A percentile compares a stretch with the other conserved stretches of the same genome.
Evolutionary conservation across 495 filamentous ascomycete genomes (phyloP).

Genomic region (Tuber calosporum): DNA sequence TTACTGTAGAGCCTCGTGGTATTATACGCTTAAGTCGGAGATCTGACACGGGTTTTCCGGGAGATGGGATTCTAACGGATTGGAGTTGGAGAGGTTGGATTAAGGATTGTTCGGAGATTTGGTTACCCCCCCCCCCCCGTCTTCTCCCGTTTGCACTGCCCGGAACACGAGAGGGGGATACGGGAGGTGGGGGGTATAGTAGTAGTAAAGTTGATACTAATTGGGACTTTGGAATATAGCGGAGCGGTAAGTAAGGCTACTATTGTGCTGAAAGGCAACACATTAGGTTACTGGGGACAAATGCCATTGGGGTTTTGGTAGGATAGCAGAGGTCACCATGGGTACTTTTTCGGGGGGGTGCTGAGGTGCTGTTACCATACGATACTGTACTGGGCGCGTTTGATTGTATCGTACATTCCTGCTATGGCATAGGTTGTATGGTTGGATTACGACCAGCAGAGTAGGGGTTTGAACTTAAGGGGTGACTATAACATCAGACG

Average conservation of each 20-base stretch:
- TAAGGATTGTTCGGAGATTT: not conserved
- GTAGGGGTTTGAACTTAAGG: not conserved
- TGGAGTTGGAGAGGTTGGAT: not conserved
- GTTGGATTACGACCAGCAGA: not conserved
- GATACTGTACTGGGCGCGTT: not conserved
- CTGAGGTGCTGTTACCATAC: not conserved
- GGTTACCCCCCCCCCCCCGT: not conserved
- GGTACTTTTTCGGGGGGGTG: not conserved
- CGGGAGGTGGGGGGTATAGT: not conserved
- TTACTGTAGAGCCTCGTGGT: not conserved
- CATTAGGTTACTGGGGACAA: not conserved
- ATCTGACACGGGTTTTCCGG: not conserved
- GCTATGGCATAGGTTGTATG: not conserved
- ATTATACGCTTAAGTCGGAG: not conserved
- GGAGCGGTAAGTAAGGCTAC: not conserved
- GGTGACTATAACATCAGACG: not conserved
- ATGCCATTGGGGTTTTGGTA: not conserved
- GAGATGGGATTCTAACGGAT: not conserved
- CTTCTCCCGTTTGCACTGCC: not conserved
- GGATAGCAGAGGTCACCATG: not conserved
- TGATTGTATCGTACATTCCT: not conserved
- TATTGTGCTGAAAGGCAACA: not conserved
- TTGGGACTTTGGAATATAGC: not conserved
- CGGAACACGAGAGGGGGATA: not conserved
- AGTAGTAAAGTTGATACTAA: not conserved